Evolutionary conservation across 805 yeast genomes (phyloP).

Genomic region (Candida yuanshanica): DNA sequence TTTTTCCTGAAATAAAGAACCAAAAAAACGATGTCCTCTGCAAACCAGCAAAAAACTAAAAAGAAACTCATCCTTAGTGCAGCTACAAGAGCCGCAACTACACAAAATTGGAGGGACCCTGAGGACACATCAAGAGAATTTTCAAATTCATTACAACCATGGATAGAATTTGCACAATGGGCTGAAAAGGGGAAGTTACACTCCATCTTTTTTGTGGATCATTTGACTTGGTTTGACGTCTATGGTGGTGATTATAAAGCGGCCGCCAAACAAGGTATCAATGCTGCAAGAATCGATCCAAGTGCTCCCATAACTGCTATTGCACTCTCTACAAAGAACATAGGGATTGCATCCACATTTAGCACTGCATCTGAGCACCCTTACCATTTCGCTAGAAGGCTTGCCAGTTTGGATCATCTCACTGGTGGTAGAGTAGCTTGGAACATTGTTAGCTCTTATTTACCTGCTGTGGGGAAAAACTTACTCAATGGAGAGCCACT

Average conservation of each 20-base stretch:
- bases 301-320: constrained; percentile 31
- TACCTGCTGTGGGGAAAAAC: constrained; percentile 33
- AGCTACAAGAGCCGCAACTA: constrained; percentile 29
- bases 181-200: constrained; percentile 34
- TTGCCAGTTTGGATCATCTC: constrained; percentile 35
- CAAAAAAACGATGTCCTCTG: too few relatives aligned
- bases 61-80: constrained; percentile 32
- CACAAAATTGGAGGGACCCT: constrained; percentile 30
- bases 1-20: too few relatives aligned
- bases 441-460: constrained; percentile 36
- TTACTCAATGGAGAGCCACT: constrained; percentile 27
- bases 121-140: constrained; percentile 8
- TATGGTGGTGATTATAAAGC: constrained; percentile 22
- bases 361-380: constrained; percentile 37
- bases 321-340: constrained; percentile 34
- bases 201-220: constrained; percentile 35
- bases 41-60: too few relatives aligned
- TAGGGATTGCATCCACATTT: constrained; percentile 34
- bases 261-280: constrained; percentile 20
- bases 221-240: constrained; percentile 32
- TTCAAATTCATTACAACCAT: constrained; percentile 23
- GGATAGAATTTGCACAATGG: constrained; percentile 32
- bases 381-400: constrained; percentile 32
- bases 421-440: constrained; percentile 37
- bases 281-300: constrained; percentile 34